These are phyloP conservation scores for Dothistroma septosporum DNA, from an alignment of 2,329 filamentous ascomycete genomes.

Conservation along the genomic window DNA sequence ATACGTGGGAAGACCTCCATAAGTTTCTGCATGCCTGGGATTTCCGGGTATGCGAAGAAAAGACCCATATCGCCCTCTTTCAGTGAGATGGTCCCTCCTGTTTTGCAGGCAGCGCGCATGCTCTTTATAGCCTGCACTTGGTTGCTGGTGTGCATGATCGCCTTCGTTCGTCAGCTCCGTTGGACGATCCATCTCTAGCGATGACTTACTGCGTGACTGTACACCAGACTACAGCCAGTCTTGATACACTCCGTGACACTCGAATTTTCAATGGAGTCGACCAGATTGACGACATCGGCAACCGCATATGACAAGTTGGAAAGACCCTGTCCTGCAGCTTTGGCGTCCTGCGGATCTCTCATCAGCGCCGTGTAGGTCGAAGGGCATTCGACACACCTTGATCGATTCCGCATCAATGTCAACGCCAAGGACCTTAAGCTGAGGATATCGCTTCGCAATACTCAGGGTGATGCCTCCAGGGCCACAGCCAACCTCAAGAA, in stretches of 20 bases:
- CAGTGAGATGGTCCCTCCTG: conserved; percentile 6
- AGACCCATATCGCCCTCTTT: conserved; percentile 14
- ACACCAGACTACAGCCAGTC: conserved; percentile 9
- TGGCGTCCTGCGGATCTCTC: conserved; percentile 3
- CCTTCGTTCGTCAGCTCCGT: background rate
- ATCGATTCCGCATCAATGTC: conserved; percentile 16
- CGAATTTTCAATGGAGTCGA: background rate
- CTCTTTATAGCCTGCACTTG: conserved; percentile 4
- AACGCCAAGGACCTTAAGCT: conserved; percentile 11
- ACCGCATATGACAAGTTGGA: conserved; percentile 8
- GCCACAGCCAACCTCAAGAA: conserved; percentile 15
- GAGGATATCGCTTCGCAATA: conserved; percentile 13
- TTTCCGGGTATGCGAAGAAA: conserved; percentile 12
- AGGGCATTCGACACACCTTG: conserved; percentile 3
- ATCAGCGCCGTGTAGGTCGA: background rate
- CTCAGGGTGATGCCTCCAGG: conserved; percentile 15
- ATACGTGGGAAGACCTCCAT: conserved; percentile 11
- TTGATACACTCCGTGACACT: conserved; percentile 5
- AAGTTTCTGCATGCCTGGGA: conserved; percentile 9
- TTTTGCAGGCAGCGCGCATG: conserved; percentile 5
- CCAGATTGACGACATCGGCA: conserved; percentile 12
- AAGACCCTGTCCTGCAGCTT: background rate
- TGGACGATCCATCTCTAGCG: background rate
- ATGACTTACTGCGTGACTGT: conserved; percentile 8
- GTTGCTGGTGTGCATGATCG: conserved; percentile 15